These are phyloP conservation scores for Pezicula carpinea DNA, from an alignment of 2,329 filamentous ascomycete genomes.

Conservation along the genomic window DNA sequence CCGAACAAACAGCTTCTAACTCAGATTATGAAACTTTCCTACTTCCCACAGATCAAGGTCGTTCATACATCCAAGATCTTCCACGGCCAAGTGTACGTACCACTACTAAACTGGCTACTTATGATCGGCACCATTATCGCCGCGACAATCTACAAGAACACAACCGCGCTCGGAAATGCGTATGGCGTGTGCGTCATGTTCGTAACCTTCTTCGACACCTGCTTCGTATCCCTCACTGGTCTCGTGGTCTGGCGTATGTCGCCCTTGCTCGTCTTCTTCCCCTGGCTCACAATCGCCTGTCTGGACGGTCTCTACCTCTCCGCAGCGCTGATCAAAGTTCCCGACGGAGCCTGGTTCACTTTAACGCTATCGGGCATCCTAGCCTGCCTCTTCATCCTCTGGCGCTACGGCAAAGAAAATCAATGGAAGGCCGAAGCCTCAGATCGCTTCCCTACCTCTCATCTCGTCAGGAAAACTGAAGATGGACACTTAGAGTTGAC, in stretches of 20 bases:
- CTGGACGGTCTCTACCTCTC: constrained; percentile 68
- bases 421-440: constrained; percentile 68
- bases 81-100: constrained; percentile 72
- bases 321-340: constrained; percentile 66
- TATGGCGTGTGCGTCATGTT: constrained; percentile 77
- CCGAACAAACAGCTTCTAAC: constrained; percentile 44
- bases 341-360: constrained; percentile 75
- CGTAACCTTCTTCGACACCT: constrained; percentile 73
- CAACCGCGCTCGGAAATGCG: constrained; percentile 64
- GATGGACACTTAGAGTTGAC: constrained; percentile 37
- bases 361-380: constrained; percentile 58
- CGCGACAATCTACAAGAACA: constrained; percentile 69
- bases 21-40: constrained; percentile 68
- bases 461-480: constrained; percentile 31
- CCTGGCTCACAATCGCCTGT: constrained; percentile 58
- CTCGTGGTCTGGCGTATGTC: constrained; percentile 67
- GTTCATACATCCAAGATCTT: constrained; percentile 66
- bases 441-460: constrained; percentile 50
- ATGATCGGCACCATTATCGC: constrained; percentile 70
- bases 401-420: constrained; percentile 73
- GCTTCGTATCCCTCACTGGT: constrained; percentile 66
- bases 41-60: constrained; percentile 71
- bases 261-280: constrained; percentile 51
- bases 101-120: constrained; percentile 69
- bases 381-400: constrained; percentile 62